phyloP scores from a whole-genome alignment of 345 rosid species.

The Citrus glauca region DNA sequence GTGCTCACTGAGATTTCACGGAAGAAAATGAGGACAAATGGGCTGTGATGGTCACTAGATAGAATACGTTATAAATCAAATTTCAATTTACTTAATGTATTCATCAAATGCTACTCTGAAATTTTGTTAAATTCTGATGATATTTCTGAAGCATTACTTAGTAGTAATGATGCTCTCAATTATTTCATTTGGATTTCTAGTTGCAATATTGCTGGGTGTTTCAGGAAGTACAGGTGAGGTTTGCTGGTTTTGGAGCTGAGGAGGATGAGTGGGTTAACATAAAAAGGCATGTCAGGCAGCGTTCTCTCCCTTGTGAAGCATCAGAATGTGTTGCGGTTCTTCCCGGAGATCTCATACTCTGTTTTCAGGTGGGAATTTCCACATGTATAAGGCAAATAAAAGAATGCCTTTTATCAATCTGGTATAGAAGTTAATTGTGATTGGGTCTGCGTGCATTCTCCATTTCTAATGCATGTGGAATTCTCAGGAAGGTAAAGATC shows the following conservation, averaged over 20 bases:
- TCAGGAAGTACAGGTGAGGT: slow-evolving; percentile 93
- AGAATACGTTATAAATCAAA: neutral
- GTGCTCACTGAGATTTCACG: neutral
- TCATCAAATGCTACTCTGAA: neutral
- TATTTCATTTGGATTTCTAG: neutral
- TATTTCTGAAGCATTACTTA: neutral
- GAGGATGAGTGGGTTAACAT: slow-evolving; percentile 98
- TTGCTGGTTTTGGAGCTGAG: slow-evolving; percentile 92
- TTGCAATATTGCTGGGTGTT: slow-evolving; percentile 23
- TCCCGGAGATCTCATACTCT: slow-evolving; percentile 93
- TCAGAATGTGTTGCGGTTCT: slow-evolving; percentile 99
- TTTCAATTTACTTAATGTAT: neutral
- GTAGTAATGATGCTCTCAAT: neutral
- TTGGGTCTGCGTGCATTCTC: slow-evolving; percentile 1
- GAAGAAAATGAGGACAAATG: neutral
- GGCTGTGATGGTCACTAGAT: neutral
- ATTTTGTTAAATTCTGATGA: neutral
- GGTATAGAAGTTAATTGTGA: slow-evolving; percentile 1
- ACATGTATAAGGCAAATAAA: slow-evolving; percentile 1
- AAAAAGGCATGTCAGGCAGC: slow-evolving; percentile 74
- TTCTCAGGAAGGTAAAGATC: slow-evolving; percentile 96
- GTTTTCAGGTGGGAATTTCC: slow-evolving; percentile 76
- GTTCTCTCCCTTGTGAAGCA: slow-evolving; percentile 98
- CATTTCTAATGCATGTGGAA: slow-evolving; percentile 3
- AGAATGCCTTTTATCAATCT: neutral